Evolutionary conservation across 768 basidiomycete genomes (phyloP).

Genomic region (Lactifluus piperatus): DNA sequence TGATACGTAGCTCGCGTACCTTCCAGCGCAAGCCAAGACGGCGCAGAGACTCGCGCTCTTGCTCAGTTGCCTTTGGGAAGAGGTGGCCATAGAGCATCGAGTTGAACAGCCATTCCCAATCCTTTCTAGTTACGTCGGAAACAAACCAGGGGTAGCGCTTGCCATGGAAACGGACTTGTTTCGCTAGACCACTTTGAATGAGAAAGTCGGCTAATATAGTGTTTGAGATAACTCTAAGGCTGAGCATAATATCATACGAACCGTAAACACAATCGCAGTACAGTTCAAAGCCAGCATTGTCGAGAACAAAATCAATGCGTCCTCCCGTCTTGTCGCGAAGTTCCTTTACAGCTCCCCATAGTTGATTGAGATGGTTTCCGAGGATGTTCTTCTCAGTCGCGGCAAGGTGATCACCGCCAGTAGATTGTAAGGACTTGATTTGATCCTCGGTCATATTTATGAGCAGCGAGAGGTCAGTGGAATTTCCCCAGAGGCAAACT

Average conservation of each 20-base stretch:
- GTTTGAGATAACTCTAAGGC: background rate
- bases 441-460: slow-evolving; percentile 99
- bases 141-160: slow-evolving; percentile 96
- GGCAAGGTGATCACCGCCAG: slow-evolving; percentile 90
- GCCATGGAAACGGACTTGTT: slow-evolving; percentile 85
- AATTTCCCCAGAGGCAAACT: slow-evolving; percentile 97
- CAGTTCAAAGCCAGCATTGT: slow-evolving; percentile 83
- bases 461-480: slow-evolving; percentile 87
- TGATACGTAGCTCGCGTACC: slow-evolving; percentile 32
- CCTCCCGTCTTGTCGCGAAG: slow-evolving; percentile 32
- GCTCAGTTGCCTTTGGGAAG: slow-evolving; percentile 75
- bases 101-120: slow-evolving; percentile 90
- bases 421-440: slow-evolving; percentile 92
- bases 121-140: slow-evolving; percentile 85
- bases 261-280: slow-evolving; percentile 86
- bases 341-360: slow-evolving; percentile 69
- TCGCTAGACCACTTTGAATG: slow-evolving; percentile 81
- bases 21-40: slow-evolving; percentile 85
- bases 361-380: slow-evolving; percentile 64
- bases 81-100: slow-evolving; percentile 87
- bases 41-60: slow-evolving; percentile 72
- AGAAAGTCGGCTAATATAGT: slow-evolving; percentile 74
- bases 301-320: slow-evolving; percentile 59
- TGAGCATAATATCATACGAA: slow-evolving; percentile 27
- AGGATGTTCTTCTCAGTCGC: slow-evolving; percentile 95